phyloP scores from a whole-genome alignment of 2,329 filamentous ascomycete genomes.

The Colletotrichum abscissum region DNA sequence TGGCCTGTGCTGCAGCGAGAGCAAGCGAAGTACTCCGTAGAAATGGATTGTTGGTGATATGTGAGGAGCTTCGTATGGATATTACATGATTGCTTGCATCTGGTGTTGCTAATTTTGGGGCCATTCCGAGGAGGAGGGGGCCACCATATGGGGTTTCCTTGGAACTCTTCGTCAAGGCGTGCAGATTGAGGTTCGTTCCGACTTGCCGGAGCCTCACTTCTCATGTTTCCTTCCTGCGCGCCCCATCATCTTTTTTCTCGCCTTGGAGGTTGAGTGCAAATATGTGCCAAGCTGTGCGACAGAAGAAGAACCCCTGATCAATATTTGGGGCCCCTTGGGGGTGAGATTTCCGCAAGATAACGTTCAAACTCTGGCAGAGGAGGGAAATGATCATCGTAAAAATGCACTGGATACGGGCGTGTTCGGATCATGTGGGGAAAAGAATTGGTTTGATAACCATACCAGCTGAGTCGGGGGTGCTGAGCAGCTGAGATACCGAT shows the following conservation, averaged over 20 bases:
- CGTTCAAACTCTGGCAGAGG: background rate
- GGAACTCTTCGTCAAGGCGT: background rate
- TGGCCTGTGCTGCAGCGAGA: background rate
- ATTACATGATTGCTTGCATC: background rate
- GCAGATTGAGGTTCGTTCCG: background rate
- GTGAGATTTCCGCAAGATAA: background rate
- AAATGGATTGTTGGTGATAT: background rate
- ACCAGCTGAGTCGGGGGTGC: background rate
- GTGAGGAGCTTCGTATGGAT: background rate
- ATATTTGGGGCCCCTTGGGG: background rate
- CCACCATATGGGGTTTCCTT: background rate
- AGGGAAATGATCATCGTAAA: background rate
- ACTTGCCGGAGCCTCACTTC: background rate
- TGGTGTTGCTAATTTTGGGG: slow-evolving; percentile 1
- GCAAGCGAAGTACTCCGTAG: background rate
- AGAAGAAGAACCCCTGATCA: background rate
- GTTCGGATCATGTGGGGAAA: background rate
- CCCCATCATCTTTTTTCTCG: background rate
- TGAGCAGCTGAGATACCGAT: background rate
- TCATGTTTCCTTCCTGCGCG: background rate
- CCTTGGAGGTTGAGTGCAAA: background rate
- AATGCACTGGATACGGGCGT: background rate
- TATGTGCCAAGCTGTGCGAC: background rate
- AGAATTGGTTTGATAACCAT: background rate
- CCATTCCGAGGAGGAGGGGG: background rate